Percentiles rank a stretch among this genome's conserved stretches.
phyloP scores from a whole-genome alignment of 2,329 filamentous ascomycete species.

The Colletotrichum cereale region DNA sequence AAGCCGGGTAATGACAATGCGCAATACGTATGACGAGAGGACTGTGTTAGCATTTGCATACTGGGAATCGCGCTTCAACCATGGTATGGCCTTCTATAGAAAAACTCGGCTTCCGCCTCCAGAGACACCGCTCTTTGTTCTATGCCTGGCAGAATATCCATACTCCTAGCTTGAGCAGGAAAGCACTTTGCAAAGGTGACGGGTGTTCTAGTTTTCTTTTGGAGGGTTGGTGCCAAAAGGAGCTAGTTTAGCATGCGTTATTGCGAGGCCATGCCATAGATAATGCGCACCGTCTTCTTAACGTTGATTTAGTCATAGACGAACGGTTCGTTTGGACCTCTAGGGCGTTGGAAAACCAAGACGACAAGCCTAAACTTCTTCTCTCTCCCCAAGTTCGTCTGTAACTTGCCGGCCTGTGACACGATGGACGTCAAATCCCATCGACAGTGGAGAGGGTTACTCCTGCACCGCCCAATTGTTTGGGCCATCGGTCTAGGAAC shows the following conservation, averaged over 20 bases:
- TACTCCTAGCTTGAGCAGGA: neutral
- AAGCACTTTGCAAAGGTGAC: neutral
- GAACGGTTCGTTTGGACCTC: neutral
- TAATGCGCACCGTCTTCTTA: no score
- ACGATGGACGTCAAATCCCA: conserved; percentile 15
- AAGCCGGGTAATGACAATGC: neutral
- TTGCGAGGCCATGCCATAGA: neutral
- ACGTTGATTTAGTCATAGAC: neutral
- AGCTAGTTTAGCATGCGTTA: no score
- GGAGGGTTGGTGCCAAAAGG: neutral
- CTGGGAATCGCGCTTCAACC: neutral
- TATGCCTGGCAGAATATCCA: no score
- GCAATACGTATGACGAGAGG: neutral
- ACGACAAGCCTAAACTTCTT: neutral
- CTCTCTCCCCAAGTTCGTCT: conserved; percentile 2
- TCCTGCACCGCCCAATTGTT: conserved; percentile 18
- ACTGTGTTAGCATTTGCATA: neutral
- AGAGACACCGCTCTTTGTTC: neutral
- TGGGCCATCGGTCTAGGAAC: neutral
- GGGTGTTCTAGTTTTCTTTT: neutral
- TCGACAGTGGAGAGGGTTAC: conserved; percentile 6
- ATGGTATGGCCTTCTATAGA: neutral
- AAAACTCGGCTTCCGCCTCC: neutral
- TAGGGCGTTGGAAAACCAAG: neutral
- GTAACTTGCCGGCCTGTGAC: neutral